phyloP scores from a whole-genome alignment of 345 rosid genomes.

The Brassica rapa region DNA sequence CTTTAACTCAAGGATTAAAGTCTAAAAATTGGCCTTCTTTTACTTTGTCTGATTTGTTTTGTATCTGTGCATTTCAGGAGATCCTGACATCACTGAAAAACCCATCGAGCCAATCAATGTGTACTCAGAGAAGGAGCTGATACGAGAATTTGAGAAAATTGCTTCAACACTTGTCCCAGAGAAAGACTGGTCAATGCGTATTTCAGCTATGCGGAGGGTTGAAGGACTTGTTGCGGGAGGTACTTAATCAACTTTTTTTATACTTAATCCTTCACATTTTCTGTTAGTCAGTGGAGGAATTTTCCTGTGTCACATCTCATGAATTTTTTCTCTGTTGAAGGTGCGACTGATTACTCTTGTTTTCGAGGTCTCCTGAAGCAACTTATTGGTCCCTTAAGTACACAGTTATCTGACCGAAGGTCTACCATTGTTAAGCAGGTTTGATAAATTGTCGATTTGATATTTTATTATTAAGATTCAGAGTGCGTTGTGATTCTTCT shows the following conservation, averaged over 20 bases:
- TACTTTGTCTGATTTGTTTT: constrained; percentile 20
- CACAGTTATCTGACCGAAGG: constrained; percentile 91
- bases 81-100: constrained; percentile 73
- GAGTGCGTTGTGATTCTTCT: constrained; percentile 12
- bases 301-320: constrained; percentile 17
- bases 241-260: constrained; percentile 24
- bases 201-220: constrained; percentile 95
- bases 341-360: constrained; percentile 83
- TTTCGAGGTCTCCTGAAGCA: constrained; percentile 94
- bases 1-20: constrained; percentile 2
- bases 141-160: constrained; percentile 91
- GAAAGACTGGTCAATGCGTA: constrained; percentile 98
- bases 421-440: constrained; percentile 99
- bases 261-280: constrained; percentile 4
- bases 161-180: constrained; percentile 86
- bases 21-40: constrained; percentile 6
- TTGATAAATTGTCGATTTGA: constrained; percentile 3
- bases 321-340: constrained; percentile 44
- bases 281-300: constrained; percentile 15
- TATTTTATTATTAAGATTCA: constrained; percentile 4
- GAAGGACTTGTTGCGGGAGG: constrained; percentile 99
- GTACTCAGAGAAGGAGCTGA: constrained; percentile 94
- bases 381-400: constrained; percentile 80
- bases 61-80: constrained; percentile 55
- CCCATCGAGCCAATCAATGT: constrained; percentile 81